phyloP scores from a whole-genome alignment of 2,329 filamentous ascomycete genomes.

The Cladosporium phlei region DNA sequence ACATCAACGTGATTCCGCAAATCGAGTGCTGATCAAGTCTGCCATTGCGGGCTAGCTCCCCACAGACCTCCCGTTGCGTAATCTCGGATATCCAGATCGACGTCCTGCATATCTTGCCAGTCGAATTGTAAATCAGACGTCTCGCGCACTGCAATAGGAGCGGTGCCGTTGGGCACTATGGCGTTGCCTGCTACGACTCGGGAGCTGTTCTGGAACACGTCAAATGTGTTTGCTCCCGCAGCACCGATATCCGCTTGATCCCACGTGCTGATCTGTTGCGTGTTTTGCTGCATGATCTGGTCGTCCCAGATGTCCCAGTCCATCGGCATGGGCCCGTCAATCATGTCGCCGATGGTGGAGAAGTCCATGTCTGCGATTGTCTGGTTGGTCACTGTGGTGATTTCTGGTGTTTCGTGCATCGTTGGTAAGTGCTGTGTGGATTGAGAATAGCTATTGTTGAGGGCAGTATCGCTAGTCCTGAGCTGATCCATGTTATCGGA shows the following conservation, averaged over 20 bases:
- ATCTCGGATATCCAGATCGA: slow-evolving; percentile 17
- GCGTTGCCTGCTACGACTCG: background rate
- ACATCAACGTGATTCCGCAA: background rate
- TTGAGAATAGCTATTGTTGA: too few species aligned
- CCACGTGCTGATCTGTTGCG: background rate
- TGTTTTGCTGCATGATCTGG: slow-evolving; percentile 16
- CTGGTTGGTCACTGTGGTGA: too few species aligned
- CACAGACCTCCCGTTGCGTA: slow-evolving; percentile 8
- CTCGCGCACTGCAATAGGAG: background rate
- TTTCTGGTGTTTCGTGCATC: too few species aligned
- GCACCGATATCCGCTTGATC: background rate
- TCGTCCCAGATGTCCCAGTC: slow-evolving; percentile 30
- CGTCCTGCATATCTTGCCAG: slow-evolving; percentile 17
- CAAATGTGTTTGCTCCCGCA: background rate
- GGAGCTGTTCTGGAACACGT: background rate
- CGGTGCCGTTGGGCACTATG: slow-evolving; percentile 5
- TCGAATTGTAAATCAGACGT: background rate
- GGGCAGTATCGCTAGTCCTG: too few species aligned
- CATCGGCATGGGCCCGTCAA: slow-evolving; percentile 25
- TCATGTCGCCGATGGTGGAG: slow-evolving; percentile 28
- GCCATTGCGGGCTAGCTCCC: background rate
- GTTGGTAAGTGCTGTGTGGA: too few species aligned
- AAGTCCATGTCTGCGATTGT: slow-evolving; percentile 20
- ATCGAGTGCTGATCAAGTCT: background rate
- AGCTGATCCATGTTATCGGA: too few species aligned